Evolutionary conservation across 257 asterid genomes (phyloP).

Genomic region (Solanum corneliomulleri): DNA sequence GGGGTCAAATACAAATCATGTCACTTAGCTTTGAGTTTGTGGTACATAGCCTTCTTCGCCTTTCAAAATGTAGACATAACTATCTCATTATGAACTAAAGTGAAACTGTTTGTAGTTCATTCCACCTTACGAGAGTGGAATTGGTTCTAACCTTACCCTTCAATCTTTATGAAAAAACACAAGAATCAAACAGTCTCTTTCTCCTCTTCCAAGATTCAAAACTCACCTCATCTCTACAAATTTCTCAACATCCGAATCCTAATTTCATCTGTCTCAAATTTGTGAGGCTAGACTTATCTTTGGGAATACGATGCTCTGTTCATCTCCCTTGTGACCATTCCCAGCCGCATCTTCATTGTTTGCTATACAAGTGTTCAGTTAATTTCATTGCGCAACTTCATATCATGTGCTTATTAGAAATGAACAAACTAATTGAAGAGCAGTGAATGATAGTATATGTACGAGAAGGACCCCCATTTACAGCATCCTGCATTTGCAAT

Average conservation of each 20-base stretch:
- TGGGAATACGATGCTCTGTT: background rate
- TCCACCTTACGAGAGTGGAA: background rate
- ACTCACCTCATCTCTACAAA: background rate
- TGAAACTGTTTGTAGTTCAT: background rate
- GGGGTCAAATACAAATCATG: background rate
- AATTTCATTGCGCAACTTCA: conserved; percentile 25
- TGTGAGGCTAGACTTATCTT: background rate
- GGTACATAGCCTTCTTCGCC: background rate
- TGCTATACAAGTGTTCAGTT: conserved; percentile 54
- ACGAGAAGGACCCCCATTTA: background rate
- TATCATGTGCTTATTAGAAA: conserved; percentile 14
- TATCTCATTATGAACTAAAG: background rate
- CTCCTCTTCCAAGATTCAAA: background rate
- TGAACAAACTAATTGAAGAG: conserved; percentile 14
- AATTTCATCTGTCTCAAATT: background rate
- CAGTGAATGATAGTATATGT: background rate
- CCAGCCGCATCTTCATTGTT: conserved; percentile 25
- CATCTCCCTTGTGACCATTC: background rate
- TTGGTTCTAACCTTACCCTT: background rate
- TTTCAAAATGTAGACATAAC: background rate
- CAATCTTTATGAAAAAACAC: too few species aligned
- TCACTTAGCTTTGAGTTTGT: background rate
- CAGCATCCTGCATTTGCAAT: background rate
- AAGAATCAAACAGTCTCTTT: background rate
- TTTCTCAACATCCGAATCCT: background rate